Evolutionary conservation across 805 yeast species (phyloP), one percentile per base, ranked within the genome.

Genomic region (Metschnikowia rubicola): DNA sequence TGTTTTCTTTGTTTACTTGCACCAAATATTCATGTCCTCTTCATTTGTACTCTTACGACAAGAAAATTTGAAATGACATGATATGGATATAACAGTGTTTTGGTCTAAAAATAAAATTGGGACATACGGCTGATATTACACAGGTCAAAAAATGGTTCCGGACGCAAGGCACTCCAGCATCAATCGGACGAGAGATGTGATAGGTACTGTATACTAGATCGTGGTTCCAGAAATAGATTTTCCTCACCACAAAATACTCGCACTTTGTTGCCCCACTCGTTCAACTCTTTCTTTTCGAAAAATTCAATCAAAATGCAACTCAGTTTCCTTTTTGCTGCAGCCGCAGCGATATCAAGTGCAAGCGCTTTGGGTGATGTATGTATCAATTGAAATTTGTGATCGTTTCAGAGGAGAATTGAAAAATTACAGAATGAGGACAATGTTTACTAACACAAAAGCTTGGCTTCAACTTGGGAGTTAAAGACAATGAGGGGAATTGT

Each of bases 381-480:
- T 15, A 15, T 15, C 17, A 15, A 15, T 15, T 3, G 17, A 15
- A 28, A 7, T 26, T 26, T 11, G 11, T 26, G 15, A 26, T 6
- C 8, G 17, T 26, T n/a, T 8, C 10, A 19, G 19, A 10, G 15
- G 17, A 26, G 28, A 35, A 13, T 32, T 32, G 6, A 26, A 30
- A 30, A 10, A 19, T 39, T 19, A 12, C 11, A 15, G 30, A 30
- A 29, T 30, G 26, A 21, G 26, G 26, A 21, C 26, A 13, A 12
- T 10, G 11, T 19, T 34, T 41, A 53, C 58, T 54, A 54, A 54
- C 56, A 12, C 19, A 4, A 17, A 30, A 55, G 59, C 56, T 55
- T 35, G 59, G 56, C 33, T 55, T 91, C 76, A 84, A 88, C 78
- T 71, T 90, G 51, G 97, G 97, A 69, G 96, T 86, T 58, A 72